Base-by-base conservation (phyloP, 345 rosid genomes). In the Geranium brycei region DNA sequence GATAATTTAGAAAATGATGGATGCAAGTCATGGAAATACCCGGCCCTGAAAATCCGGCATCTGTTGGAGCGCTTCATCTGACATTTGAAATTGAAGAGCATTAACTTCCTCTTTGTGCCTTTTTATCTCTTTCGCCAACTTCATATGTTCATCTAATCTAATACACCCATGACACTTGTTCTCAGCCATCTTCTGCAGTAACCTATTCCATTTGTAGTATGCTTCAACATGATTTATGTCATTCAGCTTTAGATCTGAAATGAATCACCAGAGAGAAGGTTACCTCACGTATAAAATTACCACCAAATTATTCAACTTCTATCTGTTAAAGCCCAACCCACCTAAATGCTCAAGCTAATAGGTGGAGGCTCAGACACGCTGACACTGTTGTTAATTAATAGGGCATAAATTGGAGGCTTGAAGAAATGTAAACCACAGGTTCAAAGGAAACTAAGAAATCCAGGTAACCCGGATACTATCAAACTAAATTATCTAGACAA, bases 31-130 rank as follows among this genome's bases (percentile, higher is more conserved):
- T 40, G 41, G 57, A 16, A 58, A 64, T 90, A 93, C 99, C 87
- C 97, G 78, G 81, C 91, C 95, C 73, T 85, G 90, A 82, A 93
- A 93, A 19, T 89, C 95, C 0, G 99, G 95, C 99, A 93, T 93
- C 84, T 87, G 99, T 69, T 78, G 73, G 17, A 93, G 79, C 17
- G 99, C 96, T 77, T 90, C 91, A 75, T 90, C 95, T 17, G 97
- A 93, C 86, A 90, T 82, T 68, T 83, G 69, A 72, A 77, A 88
- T 70, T 71, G 66, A 41, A 87, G 83, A 41, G 58, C 75, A 31
- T 66, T 75, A 59, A 93, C 88, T 75, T 90, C 93, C 28, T 83
- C 82, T 71, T 80, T 83, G 61, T 90, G 84, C 70, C 64, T 65
- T 78, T 64, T 84, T 70, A 77, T 86, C 67, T 86, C 91, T 73